phyloP scores from a whole-genome alignment of 2,329 filamentous ascomycete species.

The Xylariales sp. region DNA sequence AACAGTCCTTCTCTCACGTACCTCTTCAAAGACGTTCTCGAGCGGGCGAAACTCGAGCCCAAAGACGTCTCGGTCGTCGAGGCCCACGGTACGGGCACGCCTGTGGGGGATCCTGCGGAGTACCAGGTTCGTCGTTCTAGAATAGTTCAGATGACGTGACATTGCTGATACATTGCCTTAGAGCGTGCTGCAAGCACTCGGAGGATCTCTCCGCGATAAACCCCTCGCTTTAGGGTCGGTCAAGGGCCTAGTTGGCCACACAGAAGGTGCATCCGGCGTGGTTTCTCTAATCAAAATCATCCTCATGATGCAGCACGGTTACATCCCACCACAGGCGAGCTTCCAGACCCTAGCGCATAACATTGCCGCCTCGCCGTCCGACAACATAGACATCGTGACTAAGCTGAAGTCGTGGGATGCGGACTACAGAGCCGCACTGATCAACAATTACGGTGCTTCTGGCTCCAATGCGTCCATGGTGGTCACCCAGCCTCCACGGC shows the following conservation, averaged over 20 bases:
- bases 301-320: conserved; percentile 21
- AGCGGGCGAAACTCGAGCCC: conserved; percentile 12
- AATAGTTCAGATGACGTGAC: too few relatives aligned
- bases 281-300: too few relatives aligned
- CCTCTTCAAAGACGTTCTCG: conserved; percentile 25
- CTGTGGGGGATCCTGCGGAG: conserved; percentile 36
- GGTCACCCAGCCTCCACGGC: conserved; percentile 18
- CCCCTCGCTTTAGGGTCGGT: conserved; percentile 23
- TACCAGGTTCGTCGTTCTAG: too few relatives aligned
- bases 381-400: conserved; percentile 18
- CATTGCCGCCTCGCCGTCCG: conserved; percentile 12
- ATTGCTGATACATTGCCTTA: too few relatives aligned
- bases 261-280: conserved; percentile 28
- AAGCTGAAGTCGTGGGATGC: background rate
- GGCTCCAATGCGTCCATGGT: conserved; percentile 25
- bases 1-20: conserved; percentile 23
- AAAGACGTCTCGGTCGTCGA: conserved; percentile 26
- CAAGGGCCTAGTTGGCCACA: conserved; percentile 31
- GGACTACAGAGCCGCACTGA: conserved; percentile 16
- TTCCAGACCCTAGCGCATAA: conserved; percentile 24
- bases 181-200: conserved; percentile 21
- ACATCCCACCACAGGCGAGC: conserved; percentile 29
- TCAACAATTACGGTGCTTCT: conserved; percentile 34
- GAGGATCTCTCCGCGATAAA: conserved; percentile 2
- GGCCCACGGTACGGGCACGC: conserved; percentile 39